Percentiles rank a stretch among this genome's conserved stretches.
Evolutionary conservation across 2,329 filamentous ascomycete species (phyloP).

Genomic region (Epichloe amarillans): DNA sequence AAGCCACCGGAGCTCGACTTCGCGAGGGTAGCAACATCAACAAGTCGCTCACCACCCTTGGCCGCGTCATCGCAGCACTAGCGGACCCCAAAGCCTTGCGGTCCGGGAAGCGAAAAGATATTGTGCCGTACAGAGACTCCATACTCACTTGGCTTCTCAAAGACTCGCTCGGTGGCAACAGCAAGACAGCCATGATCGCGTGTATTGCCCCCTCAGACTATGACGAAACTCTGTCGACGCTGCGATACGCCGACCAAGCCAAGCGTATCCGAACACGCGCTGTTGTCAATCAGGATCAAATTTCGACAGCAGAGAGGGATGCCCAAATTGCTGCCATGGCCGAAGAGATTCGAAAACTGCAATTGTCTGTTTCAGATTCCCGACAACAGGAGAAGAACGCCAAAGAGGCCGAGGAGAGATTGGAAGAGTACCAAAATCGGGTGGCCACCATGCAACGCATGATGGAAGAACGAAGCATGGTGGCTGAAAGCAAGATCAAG

Average conservation of each 20-base stretch:
- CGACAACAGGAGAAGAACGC: constrained; percentile 61
- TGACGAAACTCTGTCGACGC: constrained; percentile 88
- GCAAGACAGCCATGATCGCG: constrained; percentile 97
- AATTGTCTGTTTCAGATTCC: constrained; percentile 58
- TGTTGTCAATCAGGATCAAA: constrained; percentile 88
- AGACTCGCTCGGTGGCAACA: constrained; percentile 90
- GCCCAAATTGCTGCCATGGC: constrained; percentile 91
- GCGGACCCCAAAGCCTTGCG: constrained; percentile 52
- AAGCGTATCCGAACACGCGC: constrained; percentile 93
- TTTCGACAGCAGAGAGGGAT: constrained; percentile 90
- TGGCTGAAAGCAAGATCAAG: constrained; percentile 87
- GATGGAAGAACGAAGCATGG: constrained; percentile 87
- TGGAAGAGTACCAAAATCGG: constrained; percentile 90
- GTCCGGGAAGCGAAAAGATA: constrained; percentile 43
- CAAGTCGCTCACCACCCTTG: constrained; percentile 91
- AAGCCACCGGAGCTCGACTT: constrained; percentile 81
- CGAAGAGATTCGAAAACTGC: constrained; percentile 78
- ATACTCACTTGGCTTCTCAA: constrained; percentile 77
- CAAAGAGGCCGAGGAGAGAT: constrained; percentile 62
- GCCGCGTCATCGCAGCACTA: constrained; percentile 87
- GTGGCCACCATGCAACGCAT: constrained; percentile 83
- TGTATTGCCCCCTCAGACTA: constrained; percentile 94
- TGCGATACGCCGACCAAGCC: constrained; percentile 94
- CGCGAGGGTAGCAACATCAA: constrained; percentile 98
- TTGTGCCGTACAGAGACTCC: constrained; percentile 88